Evolutionary conservation across 371 early-diverging fungal genomes (phyloP), one percentile per base, ranked within the genome.

Genomic region (Lichtheimia corymbifera): DNA sequence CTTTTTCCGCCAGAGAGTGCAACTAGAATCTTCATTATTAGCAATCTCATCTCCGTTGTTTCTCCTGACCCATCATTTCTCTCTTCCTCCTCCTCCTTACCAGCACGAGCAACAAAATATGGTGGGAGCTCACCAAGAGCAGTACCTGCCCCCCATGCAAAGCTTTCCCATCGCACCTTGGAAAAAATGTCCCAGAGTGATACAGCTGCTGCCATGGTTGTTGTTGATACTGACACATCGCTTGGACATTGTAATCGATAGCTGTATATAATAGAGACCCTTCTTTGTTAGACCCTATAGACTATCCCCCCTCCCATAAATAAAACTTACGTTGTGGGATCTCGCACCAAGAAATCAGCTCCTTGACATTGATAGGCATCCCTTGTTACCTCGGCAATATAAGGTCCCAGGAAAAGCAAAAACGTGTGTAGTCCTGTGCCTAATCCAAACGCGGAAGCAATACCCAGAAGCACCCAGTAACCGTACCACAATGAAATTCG

Each of bases 61-160:
- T 35, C 11, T 56, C 43, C 30, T 20, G 20, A 22, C 17, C 5
- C 52, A 22, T 52, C 24, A 4, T 15, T 13, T 9, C n/a, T 52
- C 50, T 24, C 11, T 12, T 49, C 17, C 2, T 49, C 54, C 45
- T 80, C 90, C 91, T 91, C 13, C 35, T 35, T 35, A 35, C 35
- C 35, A 35, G 95, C 93, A 49, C 93, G 77, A 14, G 96, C 95
- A 6, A 96, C 89, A 82, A 96, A 96, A 70, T 96, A 96, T 0
- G 96, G 97, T 11, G 97, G 97, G 28, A 96, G 73, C 69, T 96
- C 97, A n/a, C 97, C 96, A 4, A 96, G 66, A 4, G 97, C 92
- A 0, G 97, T 95, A 15, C 97, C 97, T 24, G 88, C 70, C 11
- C 96, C 95, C 97, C 95, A 95, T 64, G 89, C 89, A 62, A 95